Evolutionary conservation across 2,329 filamentous ascomycete species (phyloP), one percentile per base, ranked within the genome.

Genomic region (Trichophyton simii): DNA sequence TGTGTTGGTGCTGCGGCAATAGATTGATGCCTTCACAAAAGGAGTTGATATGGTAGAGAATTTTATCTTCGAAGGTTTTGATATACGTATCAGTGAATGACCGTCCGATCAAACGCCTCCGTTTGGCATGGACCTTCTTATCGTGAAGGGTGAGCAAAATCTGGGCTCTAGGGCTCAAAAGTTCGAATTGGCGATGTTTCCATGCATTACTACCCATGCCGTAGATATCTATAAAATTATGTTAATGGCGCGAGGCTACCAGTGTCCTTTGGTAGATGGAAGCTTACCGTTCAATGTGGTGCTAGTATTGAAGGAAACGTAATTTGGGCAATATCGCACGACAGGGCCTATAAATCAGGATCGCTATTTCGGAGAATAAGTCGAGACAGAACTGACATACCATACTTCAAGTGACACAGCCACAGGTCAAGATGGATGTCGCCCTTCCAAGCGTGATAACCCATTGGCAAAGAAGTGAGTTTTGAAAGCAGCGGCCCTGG

Each of bases 391-490:
- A 4, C 13, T 15, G 38, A 42, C 38, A 42, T 15, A 42, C 64
- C 82, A 60, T 67, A 67, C 38, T 63, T 58, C 41, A 63, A 31
- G 59, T 67, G 64, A n/a, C 60, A 11, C 13, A 55, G 57, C 28
- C 60, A 63, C 25, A 61, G 54, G 48, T 54, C 54, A 22, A 63
- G 46, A 63, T 66, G 65, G 15, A 63, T 48, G 31, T 64, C 61
- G n/a, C 65, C 65, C 34, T 61, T 64, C 15, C 59, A 13, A 6
- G 59, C 61, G 31, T 61, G 59, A 42, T 54, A 60, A 11, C 60
- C 20, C 18, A 42, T 38, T 3, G 60, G 55, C 58, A 62, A 65
- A 20, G 58, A 64, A 58, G 60, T 65, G 62, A 60, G 31, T 44
- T 61, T 58, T 18, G 62, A 60, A 41, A 63, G 57, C 41, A 63